phyloP scores from a whole-genome alignment of 2,329 filamentous ascomycete species.

The Thermothelomyces thermophilus region DNA sequence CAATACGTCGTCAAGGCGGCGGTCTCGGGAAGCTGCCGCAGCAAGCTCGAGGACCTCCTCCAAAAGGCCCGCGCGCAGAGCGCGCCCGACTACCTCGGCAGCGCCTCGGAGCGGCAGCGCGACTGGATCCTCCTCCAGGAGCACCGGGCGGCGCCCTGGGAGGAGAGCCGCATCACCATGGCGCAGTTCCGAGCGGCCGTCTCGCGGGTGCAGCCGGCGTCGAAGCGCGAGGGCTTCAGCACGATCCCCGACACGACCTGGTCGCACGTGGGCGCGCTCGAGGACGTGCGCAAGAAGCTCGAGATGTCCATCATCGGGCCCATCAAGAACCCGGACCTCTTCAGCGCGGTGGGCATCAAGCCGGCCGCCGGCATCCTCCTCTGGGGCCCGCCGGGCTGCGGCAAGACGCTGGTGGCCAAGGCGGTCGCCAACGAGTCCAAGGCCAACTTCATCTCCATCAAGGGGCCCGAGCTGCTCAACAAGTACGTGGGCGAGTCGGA shows the following conservation, averaged over 20 bases:
- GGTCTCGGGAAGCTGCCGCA: constrained; percentile 31
- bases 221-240: constrained; percentile 88
- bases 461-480: constrained; percentile 91
- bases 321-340: constrained; percentile 75
- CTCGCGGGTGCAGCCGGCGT: constrained; percentile 68
- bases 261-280: constrained; percentile 82
- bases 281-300: constrained; percentile 72
- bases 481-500: constrained; percentile 98
- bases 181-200: constrained; percentile 69
- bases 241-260: constrained; percentile 91
- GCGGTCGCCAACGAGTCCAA: constrained; percentile 92
- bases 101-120: constrained; percentile 16
- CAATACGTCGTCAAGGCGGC: constrained; percentile 52
- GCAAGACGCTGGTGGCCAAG: constrained; percentile 93
- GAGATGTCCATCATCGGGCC: constrained; percentile 82
- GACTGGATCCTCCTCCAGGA: constrained; percentile 26
- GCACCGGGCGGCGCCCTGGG: constrained; percentile 21
- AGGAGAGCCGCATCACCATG: constrained; percentile 35
- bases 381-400: constrained; percentile 94
- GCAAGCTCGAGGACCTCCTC: constrained; percentile 26
- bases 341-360: constrained; percentile 68
- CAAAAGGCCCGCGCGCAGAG: constrained; percentile 17
- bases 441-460: constrained; percentile 97
- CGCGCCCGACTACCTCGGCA: constrained; percentile 11
- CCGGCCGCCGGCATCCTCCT: constrained; percentile 83